Evolutionary conservation across 768 basidiomycete species (phyloP).

Genomic region (Porphyrellus cyaneotinctus): DNA sequence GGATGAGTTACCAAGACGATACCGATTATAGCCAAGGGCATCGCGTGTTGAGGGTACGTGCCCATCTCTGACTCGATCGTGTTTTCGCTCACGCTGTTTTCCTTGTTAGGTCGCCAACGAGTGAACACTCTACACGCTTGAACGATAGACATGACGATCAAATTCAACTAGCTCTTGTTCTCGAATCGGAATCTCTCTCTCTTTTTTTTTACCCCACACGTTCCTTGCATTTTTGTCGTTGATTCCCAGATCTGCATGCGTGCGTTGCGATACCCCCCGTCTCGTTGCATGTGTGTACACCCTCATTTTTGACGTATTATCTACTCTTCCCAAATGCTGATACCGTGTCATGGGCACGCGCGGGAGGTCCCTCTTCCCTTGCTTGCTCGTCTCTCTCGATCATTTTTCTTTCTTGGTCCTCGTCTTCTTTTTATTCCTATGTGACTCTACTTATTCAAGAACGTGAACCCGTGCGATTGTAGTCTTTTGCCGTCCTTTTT

Average conservation of each 20-base stretch:
- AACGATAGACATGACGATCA: conserved; percentile 1
- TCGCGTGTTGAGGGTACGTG: conserved; percentile 30
- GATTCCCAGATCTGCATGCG: not conserved
- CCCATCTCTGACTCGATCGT: not conserved
- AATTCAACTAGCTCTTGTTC: not conserved
- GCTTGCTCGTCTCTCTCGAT: no score
- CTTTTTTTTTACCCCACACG: not conserved
- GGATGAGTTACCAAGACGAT: conserved; percentile 31
- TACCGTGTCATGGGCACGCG: no score
- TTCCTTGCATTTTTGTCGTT: not conserved
- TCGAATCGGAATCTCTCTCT: no score
- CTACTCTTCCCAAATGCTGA: no score
- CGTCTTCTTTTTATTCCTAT: no score
- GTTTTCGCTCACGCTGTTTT: not conserved
- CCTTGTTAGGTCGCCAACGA: conserved; percentile 19
- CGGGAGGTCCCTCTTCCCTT: no score
- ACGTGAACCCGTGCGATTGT: no score
- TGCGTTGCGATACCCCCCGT: not conserved
- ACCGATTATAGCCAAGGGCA: conserved; percentile 26
- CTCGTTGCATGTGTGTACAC: no score
- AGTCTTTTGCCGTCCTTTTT: no score
- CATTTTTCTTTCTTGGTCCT: no score
- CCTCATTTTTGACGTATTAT: no score
- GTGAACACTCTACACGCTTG: not conserved
- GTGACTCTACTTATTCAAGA: no score